Evolutionary conservation across 1,284 basidiomycete genomes (phyloP).

Genomic region (Rhodotorula sp.): DNA sequence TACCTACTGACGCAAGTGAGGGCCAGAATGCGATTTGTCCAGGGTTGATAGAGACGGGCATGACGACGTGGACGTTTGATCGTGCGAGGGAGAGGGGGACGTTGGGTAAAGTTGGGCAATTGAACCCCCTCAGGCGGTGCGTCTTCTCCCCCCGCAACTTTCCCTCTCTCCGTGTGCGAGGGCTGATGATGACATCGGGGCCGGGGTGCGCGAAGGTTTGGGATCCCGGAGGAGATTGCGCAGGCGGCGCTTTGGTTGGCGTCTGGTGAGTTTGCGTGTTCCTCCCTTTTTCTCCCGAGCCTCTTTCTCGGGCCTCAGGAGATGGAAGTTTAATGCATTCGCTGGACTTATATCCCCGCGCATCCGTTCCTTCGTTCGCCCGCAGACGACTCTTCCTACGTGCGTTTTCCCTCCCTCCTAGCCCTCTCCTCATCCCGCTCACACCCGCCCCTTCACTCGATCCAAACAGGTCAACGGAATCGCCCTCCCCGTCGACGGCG

Average conservation of each 20-base stretch:
- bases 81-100: constrained; percentile 71
- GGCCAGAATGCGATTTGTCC: constrained; percentile 76
- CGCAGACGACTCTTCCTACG: constrained; percentile 77
- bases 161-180: background rate
- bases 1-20: background rate
- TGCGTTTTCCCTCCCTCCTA: background rate
- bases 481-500: constrained; percentile 81
- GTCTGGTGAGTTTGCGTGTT: constrained; percentile 63
- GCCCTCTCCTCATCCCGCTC: background rate
- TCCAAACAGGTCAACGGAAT: constrained; percentile 76
- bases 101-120: constrained; percentile 72
- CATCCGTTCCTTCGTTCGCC: no score
- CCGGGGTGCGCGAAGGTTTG: constrained; percentile 47
- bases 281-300: constrained; percentile 16
- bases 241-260: constrained; percentile 81
- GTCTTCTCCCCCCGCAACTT: background rate
- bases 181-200: constrained; percentile 28
- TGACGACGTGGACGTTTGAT: constrained; percentile 55
- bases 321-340: no score
- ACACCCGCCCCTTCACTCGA: no score
- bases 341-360: no score
- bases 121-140: constrained; percentile 78
- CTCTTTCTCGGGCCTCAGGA: background rate
- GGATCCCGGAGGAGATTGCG: constrained; percentile 75
- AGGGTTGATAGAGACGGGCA: constrained; percentile 70